phyloP scores from a whole-genome alignment of 176 grass and related monocot species.

The Carex scoparia region DNA sequence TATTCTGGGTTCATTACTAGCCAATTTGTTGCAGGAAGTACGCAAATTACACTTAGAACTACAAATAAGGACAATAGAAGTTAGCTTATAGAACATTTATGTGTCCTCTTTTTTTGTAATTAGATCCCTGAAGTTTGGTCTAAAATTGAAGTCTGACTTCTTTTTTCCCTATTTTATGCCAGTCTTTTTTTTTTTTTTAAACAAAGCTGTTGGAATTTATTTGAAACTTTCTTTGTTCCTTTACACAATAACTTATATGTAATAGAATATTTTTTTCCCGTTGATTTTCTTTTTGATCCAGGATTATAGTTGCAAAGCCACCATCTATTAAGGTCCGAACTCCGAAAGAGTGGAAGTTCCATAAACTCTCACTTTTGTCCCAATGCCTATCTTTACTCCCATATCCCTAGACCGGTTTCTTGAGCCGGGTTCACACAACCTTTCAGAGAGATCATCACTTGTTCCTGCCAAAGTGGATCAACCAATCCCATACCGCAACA shows the following conservation, averaged over 20 bases:
- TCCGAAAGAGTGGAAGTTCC: background rate
- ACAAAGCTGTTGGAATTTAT: background rate
- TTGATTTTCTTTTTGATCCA: conserved; percentile 33
- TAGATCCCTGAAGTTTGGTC: background rate
- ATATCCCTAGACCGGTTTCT: conserved; percentile 55
- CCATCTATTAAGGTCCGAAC: background rate
- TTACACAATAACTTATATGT: background rate
- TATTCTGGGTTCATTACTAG: background rate
- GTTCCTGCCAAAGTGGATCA: conserved; percentile 25
- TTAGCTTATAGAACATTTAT: background rate
- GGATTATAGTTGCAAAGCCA: conserved; percentile 25
- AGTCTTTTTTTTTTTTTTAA: background rate
- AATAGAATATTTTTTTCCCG: background rate
- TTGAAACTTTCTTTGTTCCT: background rate
- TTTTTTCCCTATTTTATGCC: background rate
- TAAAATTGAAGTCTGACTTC: background rate
- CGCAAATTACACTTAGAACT: background rate
- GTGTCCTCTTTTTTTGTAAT: background rate
- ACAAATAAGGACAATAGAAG: no score
- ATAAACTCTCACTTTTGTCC: background rate
- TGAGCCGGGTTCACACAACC: conserved; percentile 35
- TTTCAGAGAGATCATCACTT: conserved; percentile 19
- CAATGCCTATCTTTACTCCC: conserved; percentile 65
- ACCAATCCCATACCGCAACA: conserved; percentile 33
- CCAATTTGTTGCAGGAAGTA: background rate